Conservation (phyloP, 352 stramenopile genomes). For the Pythium biforme region DNA sequence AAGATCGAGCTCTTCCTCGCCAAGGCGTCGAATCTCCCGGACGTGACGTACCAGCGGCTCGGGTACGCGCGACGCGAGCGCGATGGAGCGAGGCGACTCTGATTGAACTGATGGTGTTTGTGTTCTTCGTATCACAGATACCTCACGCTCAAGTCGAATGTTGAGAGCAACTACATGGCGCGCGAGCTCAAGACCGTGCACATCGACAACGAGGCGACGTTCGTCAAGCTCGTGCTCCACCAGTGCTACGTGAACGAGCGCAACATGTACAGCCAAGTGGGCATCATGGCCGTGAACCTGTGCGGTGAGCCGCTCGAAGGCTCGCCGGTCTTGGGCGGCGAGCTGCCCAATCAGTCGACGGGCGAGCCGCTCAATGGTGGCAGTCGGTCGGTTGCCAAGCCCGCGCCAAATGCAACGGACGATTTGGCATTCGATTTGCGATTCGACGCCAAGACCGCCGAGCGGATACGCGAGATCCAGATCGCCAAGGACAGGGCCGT, state of each 20-base stretch:
- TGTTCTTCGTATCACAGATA: slow-evolving; percentile 29
- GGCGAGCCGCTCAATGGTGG: slow-evolving; percentile 30
- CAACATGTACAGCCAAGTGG: slow-evolving; percentile 91
- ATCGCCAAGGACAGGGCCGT: slow-evolving; percentile 82
- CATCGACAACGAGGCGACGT: slow-evolving; percentile 79
- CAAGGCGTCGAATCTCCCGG: slow-evolving; percentile 35
- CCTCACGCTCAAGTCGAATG: slow-evolving; percentile 80
- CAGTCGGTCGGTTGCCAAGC: slow-evolving; percentile 32
- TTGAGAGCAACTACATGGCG: slow-evolving; percentile 81
- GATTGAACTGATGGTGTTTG: neutral
- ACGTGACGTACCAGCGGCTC: slow-evolving; percentile 71
- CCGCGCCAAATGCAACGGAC: slow-evolving; percentile 15
- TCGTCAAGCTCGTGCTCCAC: slow-evolving; percentile 90
- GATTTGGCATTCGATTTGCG: slow-evolving; percentile 85
- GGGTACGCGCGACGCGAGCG: slow-evolving; percentile 35
- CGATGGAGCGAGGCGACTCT: too few relatives aligned
- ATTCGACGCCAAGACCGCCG: slow-evolving; percentile 88
- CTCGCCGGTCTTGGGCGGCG: slow-evolving; percentile 7
- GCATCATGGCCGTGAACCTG: slow-evolving; percentile 89
- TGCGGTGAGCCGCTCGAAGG: slow-evolving; percentile 58
- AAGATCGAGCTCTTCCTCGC: slow-evolving; percentile 93
- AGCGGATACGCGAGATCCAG: slow-evolving; percentile 88
- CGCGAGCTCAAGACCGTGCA: slow-evolving; percentile 93
- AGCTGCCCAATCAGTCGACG: slow-evolving; percentile 55
- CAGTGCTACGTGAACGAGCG: slow-evolving; percentile 87